phyloP scores from a whole-genome alignment of 2,329 filamentous ascomycete genomes.

The Curvularia eragrostidis region DNA sequence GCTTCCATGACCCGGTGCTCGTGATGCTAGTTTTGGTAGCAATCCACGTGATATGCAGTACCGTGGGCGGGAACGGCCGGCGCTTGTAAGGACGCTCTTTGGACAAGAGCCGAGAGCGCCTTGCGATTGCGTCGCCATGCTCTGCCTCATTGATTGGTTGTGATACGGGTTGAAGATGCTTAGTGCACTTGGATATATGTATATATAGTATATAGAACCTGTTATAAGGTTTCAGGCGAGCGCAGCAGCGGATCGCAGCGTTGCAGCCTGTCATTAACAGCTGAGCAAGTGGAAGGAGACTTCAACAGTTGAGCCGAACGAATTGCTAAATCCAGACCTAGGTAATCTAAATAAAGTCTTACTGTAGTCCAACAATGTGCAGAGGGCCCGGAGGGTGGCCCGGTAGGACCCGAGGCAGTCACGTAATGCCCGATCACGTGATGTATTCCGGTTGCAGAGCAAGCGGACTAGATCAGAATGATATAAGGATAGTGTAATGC shows the following conservation, averaged over 20 bases:
- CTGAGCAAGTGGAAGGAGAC: background rate
- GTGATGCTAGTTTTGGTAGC: background rate
- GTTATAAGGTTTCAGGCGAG: background rate
- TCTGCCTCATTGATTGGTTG: background rate
- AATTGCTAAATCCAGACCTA: too few species aligned
- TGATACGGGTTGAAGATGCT: background rate
- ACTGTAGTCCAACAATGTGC: too few species aligned
- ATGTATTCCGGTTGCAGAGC: too few species aligned
- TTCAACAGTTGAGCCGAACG: too few species aligned
- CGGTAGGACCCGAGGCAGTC: too few species aligned
- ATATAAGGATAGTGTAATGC: too few species aligned
- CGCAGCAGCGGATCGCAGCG: background rate
- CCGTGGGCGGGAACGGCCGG: slow-evolving; percentile 18
- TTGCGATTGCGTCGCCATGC: background rate
- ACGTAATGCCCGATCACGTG: too few species aligned
- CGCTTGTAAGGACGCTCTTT: background rate
- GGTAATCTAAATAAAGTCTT: too few species aligned
- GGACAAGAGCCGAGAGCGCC: background rate
- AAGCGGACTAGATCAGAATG: too few species aligned
- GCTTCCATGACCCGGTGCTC: background rate
- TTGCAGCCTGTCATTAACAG: background rate
- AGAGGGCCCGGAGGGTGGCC: too few species aligned
- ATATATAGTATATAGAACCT: background rate
- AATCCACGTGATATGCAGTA: slow-evolving; percentile 17
- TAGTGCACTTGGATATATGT: background rate